phyloP scores from a whole-genome alignment of 331 rosid species.

The Malus hybrid region DNA sequence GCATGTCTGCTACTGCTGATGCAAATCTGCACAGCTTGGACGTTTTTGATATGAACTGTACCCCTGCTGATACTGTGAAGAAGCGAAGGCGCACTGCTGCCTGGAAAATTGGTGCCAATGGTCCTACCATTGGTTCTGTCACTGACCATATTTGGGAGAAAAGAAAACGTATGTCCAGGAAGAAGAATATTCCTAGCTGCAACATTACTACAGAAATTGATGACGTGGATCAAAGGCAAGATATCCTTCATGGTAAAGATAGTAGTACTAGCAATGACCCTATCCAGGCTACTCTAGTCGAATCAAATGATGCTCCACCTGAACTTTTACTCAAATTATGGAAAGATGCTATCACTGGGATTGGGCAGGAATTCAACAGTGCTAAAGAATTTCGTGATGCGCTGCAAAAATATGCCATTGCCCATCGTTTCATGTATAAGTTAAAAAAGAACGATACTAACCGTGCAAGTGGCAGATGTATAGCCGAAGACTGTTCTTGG shows the following conservation, averaged over 20 bases:
- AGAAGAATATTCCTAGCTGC: constrained; percentile 13
- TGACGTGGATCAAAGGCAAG: constrained; percentile 7
- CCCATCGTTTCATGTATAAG: constrained; percentile 43
- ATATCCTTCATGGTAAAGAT: constrained; percentile 2
- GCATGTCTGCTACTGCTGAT: constrained; percentile 8
- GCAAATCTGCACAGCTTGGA: constrained; percentile 1
- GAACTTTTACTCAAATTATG: constrained; percentile 32
- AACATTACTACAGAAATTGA: background rate
- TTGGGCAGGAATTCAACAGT: constrained; percentile 44
- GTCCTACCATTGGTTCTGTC: constrained; percentile 18
- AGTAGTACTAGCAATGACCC: constrained; percentile 5
- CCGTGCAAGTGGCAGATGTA: constrained; percentile 46
- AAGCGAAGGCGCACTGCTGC: constrained; percentile 45
- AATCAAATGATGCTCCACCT: constrained; percentile 26
- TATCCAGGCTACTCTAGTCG: background rate
- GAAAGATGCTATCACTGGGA: constrained; percentile 42
- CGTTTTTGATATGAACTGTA: constrained; percentile 25
- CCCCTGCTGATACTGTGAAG: constrained; percentile 60
- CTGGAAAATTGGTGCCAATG: constrained; percentile 24
- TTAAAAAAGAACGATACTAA: constrained; percentile 42
- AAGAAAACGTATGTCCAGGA: constrained; percentile 11
- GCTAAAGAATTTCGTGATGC: constrained; percentile 49
- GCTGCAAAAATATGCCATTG: constrained; percentile 50
- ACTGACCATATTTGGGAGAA: constrained; percentile 19
- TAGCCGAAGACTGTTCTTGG: constrained; percentile 48